Evolutionary conservation across 2,329 filamentous ascomycete genomes (phyloP), one percentile per base, ranked within the genome.

Genomic region (Cadophora gregata): DNA sequence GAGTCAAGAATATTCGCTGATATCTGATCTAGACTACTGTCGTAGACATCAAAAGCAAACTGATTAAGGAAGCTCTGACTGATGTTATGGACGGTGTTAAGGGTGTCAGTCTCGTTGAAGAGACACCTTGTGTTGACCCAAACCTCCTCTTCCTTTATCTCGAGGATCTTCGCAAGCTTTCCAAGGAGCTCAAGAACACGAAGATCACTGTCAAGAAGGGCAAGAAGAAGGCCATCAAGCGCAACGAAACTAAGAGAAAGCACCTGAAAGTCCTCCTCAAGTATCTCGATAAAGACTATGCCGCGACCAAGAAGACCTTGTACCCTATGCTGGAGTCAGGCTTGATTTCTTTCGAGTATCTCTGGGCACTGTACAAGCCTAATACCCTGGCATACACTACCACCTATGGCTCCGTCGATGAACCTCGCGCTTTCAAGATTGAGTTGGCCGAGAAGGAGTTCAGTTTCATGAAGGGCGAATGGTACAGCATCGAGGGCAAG

Each of bases 321-420:
- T 90, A 93, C 71, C 91, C 93, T 0, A 87, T 97, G 79, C 82
- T 97, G 1, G 86, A 93, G 70, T 91, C 90, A 36, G 92, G 93
- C 9, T 88, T 93, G 53, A 96, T 97, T 76, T 96, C 93, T 0
- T 97, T 94, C 72, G 93, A 97, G 65, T 84, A 96, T 2, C 81
- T 96, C 0, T 97, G 93, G 93, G 93, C 93, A 0, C 80, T 97
- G 3, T 96, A 91, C 85, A 96, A 96, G 75, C 93, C 93, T 0
- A 92, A 93, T 73, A 93, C 92, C 0, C 86, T 97, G 24, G 90
- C 88, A 0, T 95, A 90, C 76, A 88, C 90, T 0, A 86, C 88
- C 0, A 95, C 92, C 0, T 97, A 97, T 69, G 91, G 91, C 3
- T 88, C 87, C 42, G 80, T 84, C 16, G 91, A 95, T 47, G 89